Evolutionary conservation across 108 stramenopile genomes (phyloP), one percentile per base, ranked within the genome.

Genomic region (Nitzschia sp.): DNA sequence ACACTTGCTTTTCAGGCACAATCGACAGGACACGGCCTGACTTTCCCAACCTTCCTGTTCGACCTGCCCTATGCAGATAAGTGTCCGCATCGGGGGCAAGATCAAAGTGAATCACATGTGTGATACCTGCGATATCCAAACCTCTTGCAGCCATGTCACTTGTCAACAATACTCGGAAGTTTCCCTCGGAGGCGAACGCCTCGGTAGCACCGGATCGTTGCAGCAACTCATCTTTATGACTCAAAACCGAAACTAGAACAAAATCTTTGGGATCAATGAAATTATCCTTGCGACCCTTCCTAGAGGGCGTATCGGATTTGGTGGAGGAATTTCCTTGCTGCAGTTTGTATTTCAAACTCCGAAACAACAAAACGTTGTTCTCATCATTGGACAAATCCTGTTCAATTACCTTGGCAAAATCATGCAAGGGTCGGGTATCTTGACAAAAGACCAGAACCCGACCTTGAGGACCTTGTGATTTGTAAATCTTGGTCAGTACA

Each of bases 141-240:
- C 94, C 96, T 1, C 96, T 78, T 6, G 94, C 93, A 37, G 91
- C 94, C 58, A 94, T 67, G 53, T 97, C 96, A 0, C 88, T 91
- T 5, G 93, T 88, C n/a, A 95, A 56, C 70, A 97, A 40, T 26
- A 93, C 79, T 39, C 91, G 78, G 21, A 93, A 65, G 8, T 57
- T 41, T 7, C 10, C 65, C 17, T 56, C 62, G 0, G 53, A 61
- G 12, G 69, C 63, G 75, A 94, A 94, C 6, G 77, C 86, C 24
- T 82, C 57, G 69, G 90, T 94, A 44, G 89, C 92, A 19, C 86
- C 87, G 21, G 86, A 84, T 17, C 92, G 76, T 50, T 83, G 69
- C 1, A 81, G 75, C 51, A 89, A 67, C 20, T 76, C 72, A 62
- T 91, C 92, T 34, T 90, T 85, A 22, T 71, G 77, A 15, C 86